Evolutionary conservation across 2,329 filamentous ascomycete species (phyloP), one percentile per base, ranked within the genome.

Genomic region (Botrytis aclada): DNA sequence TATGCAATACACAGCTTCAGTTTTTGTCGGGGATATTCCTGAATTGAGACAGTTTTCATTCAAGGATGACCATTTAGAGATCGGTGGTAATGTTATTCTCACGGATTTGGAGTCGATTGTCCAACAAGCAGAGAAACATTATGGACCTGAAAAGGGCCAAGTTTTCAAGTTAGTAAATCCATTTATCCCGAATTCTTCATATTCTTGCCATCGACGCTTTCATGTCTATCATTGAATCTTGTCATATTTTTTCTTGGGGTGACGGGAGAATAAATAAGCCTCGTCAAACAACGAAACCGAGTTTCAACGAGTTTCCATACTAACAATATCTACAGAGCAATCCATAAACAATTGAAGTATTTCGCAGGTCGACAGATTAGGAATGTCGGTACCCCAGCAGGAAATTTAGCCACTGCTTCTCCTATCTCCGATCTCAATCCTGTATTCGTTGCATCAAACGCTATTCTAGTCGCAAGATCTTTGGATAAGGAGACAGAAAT

Each of bases 341-440:
- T 98, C 74, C 87, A 95, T 80, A 98, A 98, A 81, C 95, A 98
- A 81, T 89, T 99, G 71, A 92, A 92, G 76, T 98, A 95, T 81
- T 98, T 99, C 82, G 96, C 95, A 69, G 96, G 96, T 63, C 86
- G 96, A 64, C 96, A 99, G 80, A 98, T 99, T 79, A 89, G 96
- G 77, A 99, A 98, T 79, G 95, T 98, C n/a, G 96, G 95, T 43
- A 98, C 96, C 0, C 95, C 95, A 0, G 96, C 96, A 0, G 96
- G 96, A 61, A 99, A 98, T 79, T 83, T 99, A 45, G 95, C 92
- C 1, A 99, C 96, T 0, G 96, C 96, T 0, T 97, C 94, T 37
- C 96, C 96, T 0, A 99, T 98, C 63, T 98, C 95, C 0, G 96
- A 99, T 84, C 84, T 99, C 62, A 99, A 98, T 79, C 96, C 96